phyloP scores from a whole-genome alignment of 2,329 filamentous ascomycete species.

The Huntiella abstrusa region DNA sequence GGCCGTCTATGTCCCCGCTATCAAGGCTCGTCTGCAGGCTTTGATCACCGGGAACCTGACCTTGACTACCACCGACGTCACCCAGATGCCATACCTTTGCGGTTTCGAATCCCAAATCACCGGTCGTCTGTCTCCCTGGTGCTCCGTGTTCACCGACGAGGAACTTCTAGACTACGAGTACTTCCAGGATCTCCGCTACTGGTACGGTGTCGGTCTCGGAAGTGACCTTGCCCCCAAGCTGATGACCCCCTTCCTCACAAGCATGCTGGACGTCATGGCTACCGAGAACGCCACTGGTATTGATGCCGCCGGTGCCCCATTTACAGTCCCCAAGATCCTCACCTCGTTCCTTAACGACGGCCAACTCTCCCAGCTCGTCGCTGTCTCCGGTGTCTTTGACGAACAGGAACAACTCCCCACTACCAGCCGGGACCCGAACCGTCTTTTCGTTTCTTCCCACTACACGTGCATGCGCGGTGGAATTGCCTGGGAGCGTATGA shows the following conservation, averaged over 20 bases:
- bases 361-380: slow-evolving; percentile 42
- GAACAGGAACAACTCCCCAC: slow-evolving; percentile 29
- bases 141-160: slow-evolving; percentile 38
- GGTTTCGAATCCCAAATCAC: slow-evolving; percentile 52
- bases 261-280: slow-evolving; percentile 32
- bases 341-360: slow-evolving; percentile 47
- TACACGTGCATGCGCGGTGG: slow-evolving; percentile 47
- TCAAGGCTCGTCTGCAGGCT: slow-evolving; percentile 33
- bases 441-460: slow-evolving; percentile 35
- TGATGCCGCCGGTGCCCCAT: slow-evolving; percentile 25
- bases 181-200: slow-evolving; percentile 48
- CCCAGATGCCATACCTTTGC: slow-evolving; percentile 47
- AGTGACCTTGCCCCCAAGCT: slow-evolving; percentile 33
- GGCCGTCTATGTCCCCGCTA: slow-evolving; percentile 31
- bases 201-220: slow-evolving; percentile 43
- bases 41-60: slow-evolving; percentile 35
- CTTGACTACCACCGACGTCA: slow-evolving; percentile 33
- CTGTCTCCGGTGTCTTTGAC: slow-evolving; percentile 42
- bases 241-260: slow-evolving; percentile 42
- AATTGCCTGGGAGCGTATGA: slow-evolving; percentile 43
- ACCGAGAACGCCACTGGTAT: slow-evolving; percentile 32
- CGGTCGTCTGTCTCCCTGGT: slow-evolving; percentile 42
- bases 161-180: slow-evolving; percentile 49
- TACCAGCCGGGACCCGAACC: slow-evolving; percentile 25
- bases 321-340: slow-evolving; percentile 35